Conservation (phyloP, 1,284 basidiomycete genomes). For the Tranzscheliella williamsii region DNA sequence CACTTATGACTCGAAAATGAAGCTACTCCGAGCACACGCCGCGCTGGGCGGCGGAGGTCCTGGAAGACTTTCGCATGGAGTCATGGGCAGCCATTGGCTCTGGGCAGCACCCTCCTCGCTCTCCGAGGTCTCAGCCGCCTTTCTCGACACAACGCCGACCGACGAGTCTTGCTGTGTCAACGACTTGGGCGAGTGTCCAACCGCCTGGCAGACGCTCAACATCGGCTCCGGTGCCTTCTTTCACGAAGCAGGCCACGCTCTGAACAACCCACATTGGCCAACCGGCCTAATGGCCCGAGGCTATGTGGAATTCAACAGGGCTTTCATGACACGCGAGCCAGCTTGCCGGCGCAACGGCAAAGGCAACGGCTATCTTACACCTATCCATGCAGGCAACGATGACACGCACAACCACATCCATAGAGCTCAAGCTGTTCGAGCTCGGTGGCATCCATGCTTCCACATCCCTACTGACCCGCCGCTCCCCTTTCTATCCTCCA, state of each 20-base stretch:
- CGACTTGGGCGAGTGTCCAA: slow-evolving; percentile 34
- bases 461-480: slow-evolving; percentile 27
- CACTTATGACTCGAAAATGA: slow-evolving; percentile 23
- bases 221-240: slow-evolving; percentile 42
- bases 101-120: slow-evolving; percentile 36
- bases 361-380: slow-evolving; percentile 3
- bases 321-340: slow-evolving; percentile 46
- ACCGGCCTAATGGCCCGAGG: slow-evolving; percentile 40
- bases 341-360: slow-evolving; percentile 8
- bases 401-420: slow-evolving; percentile 37
- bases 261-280: slow-evolving; percentile 40
- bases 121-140: slow-evolving; percentile 16
- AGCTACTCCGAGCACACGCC: slow-evolving; percentile 39
- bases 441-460: slow-evolving; percentile 42
- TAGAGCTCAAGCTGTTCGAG: slow-evolving; percentile 32
- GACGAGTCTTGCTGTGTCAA: slow-evolving; percentile 37
- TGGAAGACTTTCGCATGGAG: slow-evolving; percentile 18
- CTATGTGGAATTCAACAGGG: slow-evolving; percentile 42
- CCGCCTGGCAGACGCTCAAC: slow-evolving; percentile 41
- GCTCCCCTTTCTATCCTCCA: slow-evolving; percentile 7
- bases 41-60: slow-evolving; percentile 34
- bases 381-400: slow-evolving; percentile 31
- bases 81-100: slow-evolving; percentile 47
- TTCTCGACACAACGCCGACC: slow-evolving; percentile 29
- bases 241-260: slow-evolving; percentile 38